Base-by-base conservation (phyloP, 371 early-diverging fungal genomes). In the Rhizoclosmatium hyalinum region DNA sequence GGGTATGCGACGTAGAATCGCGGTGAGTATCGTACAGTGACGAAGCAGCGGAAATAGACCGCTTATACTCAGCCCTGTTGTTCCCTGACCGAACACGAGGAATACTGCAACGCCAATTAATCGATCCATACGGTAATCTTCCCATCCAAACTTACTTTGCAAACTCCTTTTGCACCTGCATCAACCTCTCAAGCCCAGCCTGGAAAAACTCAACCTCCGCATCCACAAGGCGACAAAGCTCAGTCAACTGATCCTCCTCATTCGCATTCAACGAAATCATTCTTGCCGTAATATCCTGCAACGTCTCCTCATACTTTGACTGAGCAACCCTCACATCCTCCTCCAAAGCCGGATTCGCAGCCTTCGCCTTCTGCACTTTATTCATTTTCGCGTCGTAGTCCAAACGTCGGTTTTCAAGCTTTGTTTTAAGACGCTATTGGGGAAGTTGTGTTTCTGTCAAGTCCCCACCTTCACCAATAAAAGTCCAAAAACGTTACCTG, bases 321-420 rank as follows among this genome's bases (percentile, higher is more conserved):
- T 94, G 95, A 2, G 96, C 91, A 0, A 92, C 90, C 56, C 94
- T 91, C 81, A 93, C 86, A 62, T 96, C 97, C 73, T 97, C 96
- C 75, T 95, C 97, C 69, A 94, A 85, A 55, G 92, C 91, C 4
- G 94, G 92, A 55, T 91, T 93, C 75, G 96, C 96, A 83, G 95
- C 96, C 80, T 95, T 95, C 39, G 91, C 87, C 77, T 93, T 94
- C 75, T 94, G 92, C 21, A 94, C 88, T 75, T 93, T 92, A 82
- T 88, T 90, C 39, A 92, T 81, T 81, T 96, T 97, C 55, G 95
- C 90, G 80, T 98, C 98, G 79, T 94, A 96, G 74, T 98, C 97
- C 66, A 93, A 81, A 68, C 97, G 89, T 46, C 97, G 88, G 68
- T 92, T 91, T 67, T 95, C 94, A 4, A 97, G 85, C 80, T 97